Base-by-base conservation (phyloP, 805 yeast species). In the Saccharomycopsis javanensis region DNA sequence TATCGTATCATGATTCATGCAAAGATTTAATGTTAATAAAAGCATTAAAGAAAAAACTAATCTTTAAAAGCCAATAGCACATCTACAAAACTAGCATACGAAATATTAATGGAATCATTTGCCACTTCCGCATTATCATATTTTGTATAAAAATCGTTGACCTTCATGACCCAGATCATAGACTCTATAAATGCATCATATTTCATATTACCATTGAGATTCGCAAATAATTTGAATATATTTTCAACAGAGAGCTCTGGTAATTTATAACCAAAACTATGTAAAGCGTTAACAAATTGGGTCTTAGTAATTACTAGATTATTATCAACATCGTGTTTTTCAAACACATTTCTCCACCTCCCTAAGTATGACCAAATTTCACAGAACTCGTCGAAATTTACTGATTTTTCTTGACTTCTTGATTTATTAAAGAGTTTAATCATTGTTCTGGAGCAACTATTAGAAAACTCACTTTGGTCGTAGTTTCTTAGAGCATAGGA, bases 341-440 rank as follows among this genome's bases (percentile, higher is more conserved):
- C 48, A 42, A 42, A 42, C 25, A 42, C 48, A 42, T 42, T 42
- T 42, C 48, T 42, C 48, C 48, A 42, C 23, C 48, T 42, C 8
- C 48, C 48, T 42, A 42, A 42, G 28, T 42, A 42, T 20, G 48
- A 42, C 48, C 48, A 42, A 4, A 42, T 42, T 42, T 42, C 48
- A 11, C 48, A 42, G 6, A 42, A 42, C 13, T 42, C 48, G 23
- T 42, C 48, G 23, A 42, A 42, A 20, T 42, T 42, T 8, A 42
- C 48, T 3, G 48, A 42, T 20, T 20, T 42, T 16, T 42, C 48
- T 25, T 42, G 48, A 5, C 10, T 20, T 20, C 10, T 42, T 8
- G 48, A 42, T 25, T 42, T 42, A 20, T 42, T 42, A 16, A 42
- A 42, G 15, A 42, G 48, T 15, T 20, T 42, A 8, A 42, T 42